These are phyloP conservation scores for Leccinum griseonigrum DNA, from an alignment of 1,284 basidiomycete genomes.

Conservation along the genomic window DNA sequence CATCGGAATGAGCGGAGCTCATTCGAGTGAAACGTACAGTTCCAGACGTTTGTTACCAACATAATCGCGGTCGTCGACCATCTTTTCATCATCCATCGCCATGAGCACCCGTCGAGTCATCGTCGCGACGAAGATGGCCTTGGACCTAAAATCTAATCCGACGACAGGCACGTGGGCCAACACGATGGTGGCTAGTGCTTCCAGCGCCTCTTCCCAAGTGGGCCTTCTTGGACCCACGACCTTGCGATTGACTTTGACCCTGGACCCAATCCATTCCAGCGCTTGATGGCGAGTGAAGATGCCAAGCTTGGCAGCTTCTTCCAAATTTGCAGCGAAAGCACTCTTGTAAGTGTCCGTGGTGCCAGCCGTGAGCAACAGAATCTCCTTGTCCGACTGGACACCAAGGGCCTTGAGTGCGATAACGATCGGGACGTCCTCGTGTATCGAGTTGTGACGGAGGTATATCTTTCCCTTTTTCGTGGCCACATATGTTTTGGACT, in stretches of 20 bases:
- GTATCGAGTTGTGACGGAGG: constrained; percentile 97
- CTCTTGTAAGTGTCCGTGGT: constrained; percentile 88
- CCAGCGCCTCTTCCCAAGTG: constrained; percentile 91
- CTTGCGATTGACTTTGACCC: constrained; percentile 87
- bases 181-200: constrained; percentile 96
- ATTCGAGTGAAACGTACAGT: constrained; percentile 57
- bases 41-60: constrained; percentile 99
- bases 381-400: constrained; percentile 97
- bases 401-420: constrained; percentile 97
- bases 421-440: constrained; percentile 96
- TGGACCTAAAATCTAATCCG: constrained; percentile 89
- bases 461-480: constrained; percentile 95
- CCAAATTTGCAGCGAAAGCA: constrained; percentile 89
- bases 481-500: constrained; percentile 97
- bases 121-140: constrained; percentile 96
- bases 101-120: constrained; percentile 97
- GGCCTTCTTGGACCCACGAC: constrained; percentile 81
- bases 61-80: constrained; percentile 99
- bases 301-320: constrained; percentile 90
- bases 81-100: constrained; percentile 95
- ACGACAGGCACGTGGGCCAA: constrained; percentile 95
- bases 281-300: constrained; percentile 94
- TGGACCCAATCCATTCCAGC: constrained; percentile 90
- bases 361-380: constrained; percentile 92
- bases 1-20: constrained; percentile 6